phyloP scores from a whole-genome alignment of 495 filamentous ascomycete genomes.

The Trichoderma gamsii region DNA sequence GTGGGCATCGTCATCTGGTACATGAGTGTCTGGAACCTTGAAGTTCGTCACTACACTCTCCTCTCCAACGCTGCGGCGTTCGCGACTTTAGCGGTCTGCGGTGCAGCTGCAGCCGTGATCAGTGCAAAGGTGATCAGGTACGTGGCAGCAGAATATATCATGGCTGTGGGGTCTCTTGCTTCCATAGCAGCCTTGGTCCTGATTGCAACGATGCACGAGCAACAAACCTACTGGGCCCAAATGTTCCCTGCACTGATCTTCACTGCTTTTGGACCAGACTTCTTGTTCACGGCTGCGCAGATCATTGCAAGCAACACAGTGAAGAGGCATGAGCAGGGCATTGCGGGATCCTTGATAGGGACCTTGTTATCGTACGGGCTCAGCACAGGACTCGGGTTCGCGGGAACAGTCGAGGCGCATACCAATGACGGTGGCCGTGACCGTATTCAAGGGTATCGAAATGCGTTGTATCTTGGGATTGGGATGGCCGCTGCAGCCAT shows the following conservation, averaged over 20 bases:
- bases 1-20: too few relatives aligned
- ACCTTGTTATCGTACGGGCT: slow-evolving; percentile 44
- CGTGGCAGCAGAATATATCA: not conserved
- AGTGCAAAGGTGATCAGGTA: not conserved
- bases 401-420: slow-evolving; percentile 42
- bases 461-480: too few relatives aligned
- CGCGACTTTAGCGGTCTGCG: not conserved
- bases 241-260: slow-evolving; percentile 46
- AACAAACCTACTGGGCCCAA: slow-evolving; percentile 47
- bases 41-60: not conserved
- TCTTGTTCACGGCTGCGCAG: slow-evolving; percentile 45
- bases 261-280: slow-evolving; percentile 42
- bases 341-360: slow-evolving; percentile 44
- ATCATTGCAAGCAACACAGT: slow-evolving; percentile 52
- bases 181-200: slow-evolving; percentile 21
- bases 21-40: not conserved
- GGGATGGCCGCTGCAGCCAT: too few relatives aligned
- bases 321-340: slow-evolving; percentile 42
- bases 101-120: not conserved
- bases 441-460: too few relatives aligned
- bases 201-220: slow-evolving; percentile 42
- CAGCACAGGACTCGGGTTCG: slow-evolving; percentile 45
- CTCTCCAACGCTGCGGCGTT: not conserved
- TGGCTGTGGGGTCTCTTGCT: not conserved
- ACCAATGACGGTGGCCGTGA: not conserved